Conservation (phyloP, 306 rosid species). For the Erythrophleum fordii region DNA sequence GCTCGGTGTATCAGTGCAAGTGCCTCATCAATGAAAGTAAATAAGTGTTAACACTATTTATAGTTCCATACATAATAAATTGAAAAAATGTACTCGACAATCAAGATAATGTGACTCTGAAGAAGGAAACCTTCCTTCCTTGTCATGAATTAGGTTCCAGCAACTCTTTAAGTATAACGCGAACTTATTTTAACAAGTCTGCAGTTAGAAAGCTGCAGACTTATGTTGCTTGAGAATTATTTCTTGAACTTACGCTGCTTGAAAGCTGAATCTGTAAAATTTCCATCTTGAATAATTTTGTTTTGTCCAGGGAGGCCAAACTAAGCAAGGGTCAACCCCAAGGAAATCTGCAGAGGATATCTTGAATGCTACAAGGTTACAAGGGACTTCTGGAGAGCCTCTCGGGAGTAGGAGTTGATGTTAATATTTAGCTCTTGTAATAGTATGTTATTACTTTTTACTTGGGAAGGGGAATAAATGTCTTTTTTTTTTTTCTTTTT, state of each 20-base stretch:
- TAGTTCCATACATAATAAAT: not conserved
- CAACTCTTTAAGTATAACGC: not conserved
- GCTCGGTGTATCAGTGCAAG: not conserved
- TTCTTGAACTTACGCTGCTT: slow-evolving; percentile 17
- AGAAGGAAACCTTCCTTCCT: not conserved
- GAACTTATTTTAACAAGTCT: not conserved
- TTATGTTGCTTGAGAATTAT: slow-evolving; percentile 27
- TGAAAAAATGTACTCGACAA: not conserved
- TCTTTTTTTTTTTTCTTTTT: no score
- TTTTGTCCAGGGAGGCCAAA: slow-evolving; percentile 66
- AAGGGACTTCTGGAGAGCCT: slow-evolving; percentile 41
- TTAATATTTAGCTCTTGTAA: not conserved
- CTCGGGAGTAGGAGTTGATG: slow-evolving; percentile 32
- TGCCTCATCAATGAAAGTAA: not conserved
- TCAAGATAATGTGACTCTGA: not conserved
- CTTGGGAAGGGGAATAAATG: not conserved
- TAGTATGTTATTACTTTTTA: not conserved
- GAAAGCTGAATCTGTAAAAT: not conserved
- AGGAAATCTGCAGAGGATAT: slow-evolving; percentile 58
- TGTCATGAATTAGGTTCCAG: slow-evolving; percentile 1
- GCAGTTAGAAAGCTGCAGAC: not conserved
- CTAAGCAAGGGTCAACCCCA: slow-evolving; percentile 53
- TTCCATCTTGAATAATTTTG: slow-evolving; percentile 13
- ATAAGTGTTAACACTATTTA: not conserved
- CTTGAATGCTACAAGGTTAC: slow-evolving; percentile 38